phyloP scores from a whole-genome alignment of 1,139 yeast species.

The Geotrichum phurueaensis region DNA sequence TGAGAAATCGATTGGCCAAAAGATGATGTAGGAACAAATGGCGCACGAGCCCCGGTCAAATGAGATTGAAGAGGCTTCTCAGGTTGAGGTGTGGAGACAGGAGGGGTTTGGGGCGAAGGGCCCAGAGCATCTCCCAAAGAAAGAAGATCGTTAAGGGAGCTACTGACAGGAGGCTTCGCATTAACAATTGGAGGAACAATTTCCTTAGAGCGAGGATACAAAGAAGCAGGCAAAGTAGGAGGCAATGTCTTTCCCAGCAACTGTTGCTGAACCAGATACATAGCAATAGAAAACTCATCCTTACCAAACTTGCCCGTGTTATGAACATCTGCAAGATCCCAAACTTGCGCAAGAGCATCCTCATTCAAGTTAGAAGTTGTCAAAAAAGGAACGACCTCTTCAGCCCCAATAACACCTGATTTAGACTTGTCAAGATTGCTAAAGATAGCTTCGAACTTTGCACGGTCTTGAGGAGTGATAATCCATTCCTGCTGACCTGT shows the following conservation, averaged over 20 bases:
- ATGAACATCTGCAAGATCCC: slow-evolving; percentile 92
- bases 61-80: slow-evolving; percentile 5
- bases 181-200: slow-evolving; percentile 21
- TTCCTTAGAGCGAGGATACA: slow-evolving; percentile 20
- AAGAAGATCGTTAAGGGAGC: slow-evolving; percentile 32
- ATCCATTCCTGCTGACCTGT: slow-evolving; percentile 57
- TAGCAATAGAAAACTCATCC: slow-evolving; percentile 85
- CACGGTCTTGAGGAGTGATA: slow-evolving; percentile 61
- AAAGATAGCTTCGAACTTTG: slow-evolving; percentile 74
- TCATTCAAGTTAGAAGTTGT: slow-evolving; percentile 83
- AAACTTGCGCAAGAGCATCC: slow-evolving; percentile 77
- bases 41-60: slow-evolving; percentile 38
- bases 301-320: slow-evolving; percentile 78
- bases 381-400: slow-evolving; percentile 80
- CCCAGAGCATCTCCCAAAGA: slow-evolving; percentile 39
- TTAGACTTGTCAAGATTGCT: slow-evolving; percentile 64
- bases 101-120: slow-evolving; percentile 24
- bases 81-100: slow-evolving; percentile 29
- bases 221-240: slow-evolving; percentile 37
- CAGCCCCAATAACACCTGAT: slow-evolving; percentile 56
- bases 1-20: slow-evolving; percentile 59
- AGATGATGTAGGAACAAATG: slow-evolving; percentile 55
- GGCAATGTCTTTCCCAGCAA: slow-evolving; percentile 76
- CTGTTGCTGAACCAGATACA: slow-evolving; percentile 83
- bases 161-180: slow-evolving; percentile 28